These are phyloP conservation scores for Yamagishiella unicocca DNA, from an alignment of 139 green algal species.

Conservation along the genomic window DNA sequence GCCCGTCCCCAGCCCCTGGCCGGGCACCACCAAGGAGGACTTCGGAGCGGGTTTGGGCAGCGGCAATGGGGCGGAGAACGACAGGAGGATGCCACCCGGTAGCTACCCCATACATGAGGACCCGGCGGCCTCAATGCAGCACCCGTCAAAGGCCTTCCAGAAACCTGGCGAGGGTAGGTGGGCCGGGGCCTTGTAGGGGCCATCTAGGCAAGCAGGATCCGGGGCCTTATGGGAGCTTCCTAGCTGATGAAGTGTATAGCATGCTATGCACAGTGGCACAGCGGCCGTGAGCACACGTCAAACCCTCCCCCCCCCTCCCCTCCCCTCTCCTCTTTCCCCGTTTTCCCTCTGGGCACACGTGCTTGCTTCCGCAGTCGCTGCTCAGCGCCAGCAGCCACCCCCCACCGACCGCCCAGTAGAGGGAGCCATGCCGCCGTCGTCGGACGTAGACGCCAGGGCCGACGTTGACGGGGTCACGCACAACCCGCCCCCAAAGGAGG, in stretches of 20 bases:
- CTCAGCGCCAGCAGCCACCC: neutral
- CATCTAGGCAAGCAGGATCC: too few relatives aligned
- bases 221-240: too few relatives aligned
- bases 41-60: neutral
- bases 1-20: neutral
- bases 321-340: too few relatives aligned
- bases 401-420: neutral
- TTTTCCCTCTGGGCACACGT: too few relatives aligned
- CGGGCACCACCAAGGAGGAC: neutral
- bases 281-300: too few relatives aligned
- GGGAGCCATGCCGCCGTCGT: neutral
- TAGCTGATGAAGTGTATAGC: too few relatives aligned
- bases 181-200: too few relatives aligned
- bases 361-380: neutral
- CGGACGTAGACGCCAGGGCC: neutral
- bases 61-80: neutral
- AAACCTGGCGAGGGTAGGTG: neutral
- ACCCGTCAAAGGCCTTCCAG: constrained; percentile 11
- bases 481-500: neutral
- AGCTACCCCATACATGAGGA: constrained; percentile 35
- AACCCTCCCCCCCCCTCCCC: too few relatives aligned
- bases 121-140: neutral
- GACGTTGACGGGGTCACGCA: constrained; percentile 7
- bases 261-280: too few relatives aligned
- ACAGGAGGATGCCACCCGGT: neutral